These are phyloP conservation scores for Penicillium sp. DNA, from an alignment of 2,329 filamentous ascomycete species.

Conservation along the genomic window DNA sequence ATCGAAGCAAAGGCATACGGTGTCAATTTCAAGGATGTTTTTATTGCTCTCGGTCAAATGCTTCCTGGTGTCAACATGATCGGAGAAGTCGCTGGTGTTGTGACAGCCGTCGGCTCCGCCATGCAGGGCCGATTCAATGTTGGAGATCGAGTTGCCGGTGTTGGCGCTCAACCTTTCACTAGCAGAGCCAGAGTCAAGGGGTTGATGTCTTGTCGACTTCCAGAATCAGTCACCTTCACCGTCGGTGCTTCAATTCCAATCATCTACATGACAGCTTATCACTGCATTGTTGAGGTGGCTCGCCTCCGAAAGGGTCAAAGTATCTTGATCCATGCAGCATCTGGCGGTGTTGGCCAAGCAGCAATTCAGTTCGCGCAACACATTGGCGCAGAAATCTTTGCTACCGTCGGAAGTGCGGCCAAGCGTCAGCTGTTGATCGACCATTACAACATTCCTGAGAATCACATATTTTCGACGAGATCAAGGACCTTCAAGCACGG, in stretches of 20 bases:
- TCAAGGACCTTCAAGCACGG: conserved; percentile 23
- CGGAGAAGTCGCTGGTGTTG: conserved; percentile 5
- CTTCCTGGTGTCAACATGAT: neutral
- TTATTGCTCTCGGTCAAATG: conserved; percentile 9
- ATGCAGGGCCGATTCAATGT: neutral
- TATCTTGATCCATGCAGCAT: conserved; percentile 34
- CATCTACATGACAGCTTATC: conserved; percentile 6
- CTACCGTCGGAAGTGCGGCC: conserved; percentile 27
- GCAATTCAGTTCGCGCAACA: conserved; percentile 26
- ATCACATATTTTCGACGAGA: conserved; percentile 33
- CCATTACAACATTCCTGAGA: conserved; percentile 21
- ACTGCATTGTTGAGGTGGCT: conserved; percentile 10
- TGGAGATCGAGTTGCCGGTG: conserved; percentile 8
- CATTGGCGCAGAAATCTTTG: conserved; percentile 25
- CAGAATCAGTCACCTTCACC: neutral
- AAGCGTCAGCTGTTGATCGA: conserved; percentile 26
- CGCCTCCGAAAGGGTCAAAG: conserved; percentile 17
- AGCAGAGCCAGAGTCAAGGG: conserved; percentile 8
- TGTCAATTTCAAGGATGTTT: conserved; percentile 10
- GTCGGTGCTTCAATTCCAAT: conserved; percentile 6
- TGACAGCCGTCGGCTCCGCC: neutral
- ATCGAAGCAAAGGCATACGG: neutral
- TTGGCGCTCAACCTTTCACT: conserved; percentile 5
- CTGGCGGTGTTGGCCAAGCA: conserved; percentile 27
- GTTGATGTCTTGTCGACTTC: conserved; percentile 7